Evolutionary conservation across 1,139 yeast species (phyloP).

Genomic region (Candida glucosophila): DNA sequence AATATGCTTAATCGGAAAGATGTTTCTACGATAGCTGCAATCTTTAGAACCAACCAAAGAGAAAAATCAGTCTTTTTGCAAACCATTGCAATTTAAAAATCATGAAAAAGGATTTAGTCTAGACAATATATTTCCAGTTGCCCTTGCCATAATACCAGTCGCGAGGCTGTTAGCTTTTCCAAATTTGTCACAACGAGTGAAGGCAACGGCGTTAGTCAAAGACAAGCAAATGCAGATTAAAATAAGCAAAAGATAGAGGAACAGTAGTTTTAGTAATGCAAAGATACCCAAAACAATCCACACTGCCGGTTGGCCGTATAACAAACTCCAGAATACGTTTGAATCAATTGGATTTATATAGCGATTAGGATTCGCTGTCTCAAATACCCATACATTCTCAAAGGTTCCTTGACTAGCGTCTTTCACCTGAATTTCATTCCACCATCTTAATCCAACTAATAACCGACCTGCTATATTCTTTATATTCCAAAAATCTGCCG

Average conservation of each 20-base stretch:
- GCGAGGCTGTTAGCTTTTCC: slow-evolving; percentile 67
- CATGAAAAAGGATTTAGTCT: slow-evolving; percentile 40
- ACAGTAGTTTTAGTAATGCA: slow-evolving; percentile 70
- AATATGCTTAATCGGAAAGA: background rate
- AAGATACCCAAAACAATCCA: slow-evolving; percentile 72
- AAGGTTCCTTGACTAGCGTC: slow-evolving; percentile 41
- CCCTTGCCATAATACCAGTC: slow-evolving; percentile 39
- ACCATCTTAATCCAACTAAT: slow-evolving; percentile 90
- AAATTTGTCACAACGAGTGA: slow-evolving; percentile 84
- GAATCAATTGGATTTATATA: slow-evolving; percentile 89
- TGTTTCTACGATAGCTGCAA: background rate
- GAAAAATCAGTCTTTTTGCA: too few relatives aligned
- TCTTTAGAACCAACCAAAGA: too few relatives aligned
- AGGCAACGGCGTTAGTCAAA: slow-evolving; percentile 78
- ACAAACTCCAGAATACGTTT: slow-evolving; percentile 74
- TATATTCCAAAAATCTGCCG: slow-evolving; percentile 91
- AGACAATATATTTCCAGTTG: slow-evolving; percentile 39
- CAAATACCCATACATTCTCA: slow-evolving; percentile 82
- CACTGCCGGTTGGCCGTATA: slow-evolving; percentile 64
- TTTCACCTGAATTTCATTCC: slow-evolving; percentile 59
- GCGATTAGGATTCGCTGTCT: slow-evolving; percentile 73
- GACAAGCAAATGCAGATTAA: slow-evolving; percentile 63
- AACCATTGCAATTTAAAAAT: too few relatives aligned
- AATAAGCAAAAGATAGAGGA: slow-evolving; percentile 62
- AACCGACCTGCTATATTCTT: slow-evolving; percentile 87